Evolutionary conservation across 768 basidiomycete genomes (phyloP).

Genomic region (Pleurotus sapidus): DNA sequence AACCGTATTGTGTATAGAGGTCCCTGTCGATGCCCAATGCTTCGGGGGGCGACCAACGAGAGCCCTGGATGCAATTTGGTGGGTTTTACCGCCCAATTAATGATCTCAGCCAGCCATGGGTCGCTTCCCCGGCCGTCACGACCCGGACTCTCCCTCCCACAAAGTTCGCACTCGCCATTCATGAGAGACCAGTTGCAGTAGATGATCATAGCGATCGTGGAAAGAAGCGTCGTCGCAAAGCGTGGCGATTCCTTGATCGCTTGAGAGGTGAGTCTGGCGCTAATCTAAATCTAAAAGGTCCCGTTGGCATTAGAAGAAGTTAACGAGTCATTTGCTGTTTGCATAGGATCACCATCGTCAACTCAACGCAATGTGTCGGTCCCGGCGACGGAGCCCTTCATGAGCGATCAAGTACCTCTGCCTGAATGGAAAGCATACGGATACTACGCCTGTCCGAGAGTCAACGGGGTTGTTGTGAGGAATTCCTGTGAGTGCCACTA

Average conservation of each 20-base stretch:
- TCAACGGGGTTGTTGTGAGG: slow-evolving; percentile 34
- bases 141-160: slow-evolving; percentile 1
- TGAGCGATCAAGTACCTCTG: slow-evolving; percentile 15
- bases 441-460: slow-evolving; percentile 46
- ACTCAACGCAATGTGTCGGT: neutral
- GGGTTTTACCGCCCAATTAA: slow-evolving; percentile 16
- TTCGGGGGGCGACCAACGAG: neutral
- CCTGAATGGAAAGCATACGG: slow-evolving; percentile 55
- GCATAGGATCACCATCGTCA: neutral
- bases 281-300: neutral
- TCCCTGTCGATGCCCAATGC: neutral
- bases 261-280: slow-evolving; percentile 1
- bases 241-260: slow-evolving; percentile 9
- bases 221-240: slow-evolving; percentile 2
- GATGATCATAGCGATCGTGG: neutral
- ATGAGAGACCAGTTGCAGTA: neutral
- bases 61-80: slow-evolving; percentile 13
- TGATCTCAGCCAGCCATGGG: slow-evolving; percentile 16
- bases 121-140: slow-evolving; percentile 13
- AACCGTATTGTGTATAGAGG: too few relatives aligned
- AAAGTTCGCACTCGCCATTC: neutral
- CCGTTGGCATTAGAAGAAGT: too few relatives aligned
- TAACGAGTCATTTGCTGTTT: neutral
- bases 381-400: neutral
- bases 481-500: slow-evolving; percentile 40